A percentile compares a stretch with the other conserved stretches of the same genome.
phyloP scores from a whole-genome alignment of 2,329 filamentous ascomycete species.

The Lasiodiplodia sp. region DNA sequence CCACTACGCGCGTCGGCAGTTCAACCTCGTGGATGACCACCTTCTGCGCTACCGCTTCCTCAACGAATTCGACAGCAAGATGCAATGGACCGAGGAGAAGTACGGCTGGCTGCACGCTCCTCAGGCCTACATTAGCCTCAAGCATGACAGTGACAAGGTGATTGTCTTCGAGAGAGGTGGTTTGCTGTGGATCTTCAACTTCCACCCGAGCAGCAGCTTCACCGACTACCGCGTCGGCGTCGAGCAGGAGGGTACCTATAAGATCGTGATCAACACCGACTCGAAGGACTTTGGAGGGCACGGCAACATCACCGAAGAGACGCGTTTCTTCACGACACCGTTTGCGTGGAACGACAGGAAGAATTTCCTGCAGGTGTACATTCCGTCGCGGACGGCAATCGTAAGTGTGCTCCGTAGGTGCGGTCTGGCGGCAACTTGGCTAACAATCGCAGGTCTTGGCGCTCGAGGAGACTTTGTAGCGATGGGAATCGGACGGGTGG shows the following conservation, averaged over 20 bases:
- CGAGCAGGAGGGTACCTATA: constrained; percentile 83
- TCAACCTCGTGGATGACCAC: constrained; percentile 87
- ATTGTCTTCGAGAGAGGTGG: constrained; percentile 94
- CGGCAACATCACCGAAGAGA: constrained; percentile 77
- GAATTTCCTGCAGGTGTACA: constrained; percentile 93
- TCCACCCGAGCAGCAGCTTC: constrained; percentile 84
- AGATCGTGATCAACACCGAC: constrained; percentile 85
- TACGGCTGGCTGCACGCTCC: constrained; percentile 88
- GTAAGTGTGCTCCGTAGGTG: constrained; percentile 58
- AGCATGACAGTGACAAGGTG: constrained; percentile 93
- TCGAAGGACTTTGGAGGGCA: constrained; percentile 79
- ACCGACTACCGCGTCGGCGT: constrained; percentile 92
- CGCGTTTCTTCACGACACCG: constrained; percentile 89
- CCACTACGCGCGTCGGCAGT: constrained; percentile 91
- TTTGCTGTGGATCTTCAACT: constrained; percentile 94
- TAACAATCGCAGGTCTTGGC: constrained; percentile 30
- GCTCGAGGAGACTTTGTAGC: constrained; percentile 43
- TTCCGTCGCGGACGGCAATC: constrained; percentile 82
- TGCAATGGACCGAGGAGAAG: constrained; percentile 87
- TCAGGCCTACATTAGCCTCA: constrained; percentile 92
- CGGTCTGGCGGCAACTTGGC: background rate
- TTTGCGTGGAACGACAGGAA: constrained; percentile 87
- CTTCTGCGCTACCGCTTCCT: constrained; percentile 89
- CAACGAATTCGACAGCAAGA: constrained; percentile 90
- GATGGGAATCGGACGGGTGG: background rate